Base-by-base conservation (phyloP, 208 protist species). In the Trypanosoma brucei region DNA sequence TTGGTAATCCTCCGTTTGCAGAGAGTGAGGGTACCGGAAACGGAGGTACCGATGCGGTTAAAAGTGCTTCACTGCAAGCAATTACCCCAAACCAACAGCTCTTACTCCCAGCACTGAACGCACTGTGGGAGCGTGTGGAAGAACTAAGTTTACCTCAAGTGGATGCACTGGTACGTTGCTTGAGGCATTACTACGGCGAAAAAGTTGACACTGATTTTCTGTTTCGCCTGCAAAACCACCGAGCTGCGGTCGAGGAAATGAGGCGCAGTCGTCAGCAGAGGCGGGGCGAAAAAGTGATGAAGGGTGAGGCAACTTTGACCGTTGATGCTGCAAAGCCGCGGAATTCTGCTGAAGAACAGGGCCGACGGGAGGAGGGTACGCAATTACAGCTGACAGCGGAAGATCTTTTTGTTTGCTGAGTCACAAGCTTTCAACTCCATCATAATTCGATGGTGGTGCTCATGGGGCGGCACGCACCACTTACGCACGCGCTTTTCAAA, bases 191-290 rank as follows among this genome's bases (percentile, higher is more conserved):
- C 55, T 88, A 79, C 56, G 76, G 77, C 2, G 70, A 77, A 4
- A 62, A 69, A 30, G 72, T 90, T 2, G 87, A 93, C 56, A 45
- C 13, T 4, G 87, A 93, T 59, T 93, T 93, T 60, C 67, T 91
- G 9, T 59, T 75, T 22, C 83, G 87, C 7, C 79, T 93, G 33
- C 31, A 75, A 40, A 61, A 53, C 2, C 87, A 93, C 70, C 65
- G 52, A 22, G 59, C 5, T 9, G 9, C 58, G 13, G 52, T 91
- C n/a, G 38, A 31, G 2, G 66, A 53, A 11, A 14, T 70, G 4
- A 46, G 38, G 5, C 4, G 13, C 7, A 56, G 39, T 3, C 14
- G 1, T 33, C 22, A 53, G 50, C 53, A 40, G 48, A 8, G 13
- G n/a, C 36, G 42, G 36, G 37, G 44, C 9, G 40, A 46, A 9